phyloP scores from a whole-genome alignment of 768 basidiomycete genomes.

The Panellus pusillus region DNA sequence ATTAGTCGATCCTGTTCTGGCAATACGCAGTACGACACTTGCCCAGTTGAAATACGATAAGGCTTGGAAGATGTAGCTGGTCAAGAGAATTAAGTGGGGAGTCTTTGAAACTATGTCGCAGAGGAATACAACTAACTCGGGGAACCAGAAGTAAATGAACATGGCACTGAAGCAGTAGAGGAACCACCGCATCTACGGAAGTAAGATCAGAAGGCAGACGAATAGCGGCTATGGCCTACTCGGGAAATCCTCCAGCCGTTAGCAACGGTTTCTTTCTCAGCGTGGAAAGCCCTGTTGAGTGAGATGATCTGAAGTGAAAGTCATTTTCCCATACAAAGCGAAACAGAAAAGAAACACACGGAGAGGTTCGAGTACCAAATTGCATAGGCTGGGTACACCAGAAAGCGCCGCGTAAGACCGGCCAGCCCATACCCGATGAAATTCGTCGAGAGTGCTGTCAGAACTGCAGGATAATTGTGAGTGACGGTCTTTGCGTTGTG shows the following conservation, averaged over 20 bases:
- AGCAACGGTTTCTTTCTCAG: slow-evolving; percentile 19
- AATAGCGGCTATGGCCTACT: background rate
- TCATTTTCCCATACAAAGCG: background rate
- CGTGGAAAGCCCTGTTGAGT: slow-evolving; percentile 55
- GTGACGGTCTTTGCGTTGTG: slow-evolving; percentile 11
- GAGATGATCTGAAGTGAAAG: background rate
- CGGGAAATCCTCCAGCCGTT: slow-evolving; percentile 25
- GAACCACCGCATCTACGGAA: slow-evolving; percentile 38
- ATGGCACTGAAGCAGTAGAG: slow-evolving; percentile 34
- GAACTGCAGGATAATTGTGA: slow-evolving; percentile 26
- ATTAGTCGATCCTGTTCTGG: too few relatives aligned
- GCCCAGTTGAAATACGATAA: slow-evolving; percentile 32
- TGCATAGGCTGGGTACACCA: slow-evolving; percentile 57
- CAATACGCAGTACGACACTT: too few relatives aligned
- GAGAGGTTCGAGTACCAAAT: slow-evolving; percentile 58
- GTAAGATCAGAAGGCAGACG: slow-evolving; percentile 8
- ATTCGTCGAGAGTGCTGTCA: slow-evolving; percentile 42
- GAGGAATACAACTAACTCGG: slow-evolving; percentile 5
- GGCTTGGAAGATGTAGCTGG: slow-evolving; percentile 36
- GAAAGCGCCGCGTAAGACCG: slow-evolving; percentile 52
- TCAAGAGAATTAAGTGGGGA: slow-evolving; percentile 16
- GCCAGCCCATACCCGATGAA: slow-evolving; percentile 49
- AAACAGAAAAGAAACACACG: background rate
- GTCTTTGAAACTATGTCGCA: too few relatives aligned
- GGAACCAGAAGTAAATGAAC: slow-evolving; percentile 28